These are phyloP conservation scores for Arabidopsis hybrid DNA, from an alignment of 441 rosid species.

Conservation along the genomic window DNA sequence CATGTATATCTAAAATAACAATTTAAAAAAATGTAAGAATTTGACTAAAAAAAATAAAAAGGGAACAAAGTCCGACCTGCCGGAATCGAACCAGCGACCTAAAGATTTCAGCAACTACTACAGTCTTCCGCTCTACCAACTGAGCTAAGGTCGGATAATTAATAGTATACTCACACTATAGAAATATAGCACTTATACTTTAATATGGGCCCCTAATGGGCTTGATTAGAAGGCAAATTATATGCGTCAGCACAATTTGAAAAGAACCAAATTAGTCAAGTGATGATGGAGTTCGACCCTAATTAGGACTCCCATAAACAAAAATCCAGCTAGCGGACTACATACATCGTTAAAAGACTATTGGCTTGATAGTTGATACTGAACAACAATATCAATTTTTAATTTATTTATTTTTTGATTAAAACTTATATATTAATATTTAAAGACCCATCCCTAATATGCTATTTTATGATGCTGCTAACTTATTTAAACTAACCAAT, in stretches of 20 bases:
- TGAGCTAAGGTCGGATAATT: slow-evolving; percentile 70
- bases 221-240: background rate
- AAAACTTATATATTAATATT: too few relatives aligned
- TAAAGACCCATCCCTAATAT: background rate
- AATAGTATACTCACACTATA: too few relatives aligned
- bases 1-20: too few relatives aligned
- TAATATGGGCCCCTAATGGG: too few relatives aligned
- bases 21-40: too few relatives aligned
- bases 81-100: slow-evolving; percentile 50
- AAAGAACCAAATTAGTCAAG: background rate
- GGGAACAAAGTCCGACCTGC: slow-evolving; percentile 22
- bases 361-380: background rate
- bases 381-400: too few relatives aligned
- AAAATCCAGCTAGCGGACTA: background rate
- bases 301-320: background rate
- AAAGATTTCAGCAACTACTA: slow-evolving; percentile 49
- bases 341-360: background rate
- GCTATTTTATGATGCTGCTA: background rate
- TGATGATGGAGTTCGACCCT: background rate
- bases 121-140: slow-evolving; percentile 96
- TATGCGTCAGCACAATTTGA: background rate
- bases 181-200: too few relatives aligned
- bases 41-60: too few relatives aligned
- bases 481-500: background rate
- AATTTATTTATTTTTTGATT: too few relatives aligned